Percentiles rank a stretch among this genome's conserved stretches.
Evolutionary conservation across 306 rosid species (phyloP).

Genomic region (Urtica urens): DNA sequence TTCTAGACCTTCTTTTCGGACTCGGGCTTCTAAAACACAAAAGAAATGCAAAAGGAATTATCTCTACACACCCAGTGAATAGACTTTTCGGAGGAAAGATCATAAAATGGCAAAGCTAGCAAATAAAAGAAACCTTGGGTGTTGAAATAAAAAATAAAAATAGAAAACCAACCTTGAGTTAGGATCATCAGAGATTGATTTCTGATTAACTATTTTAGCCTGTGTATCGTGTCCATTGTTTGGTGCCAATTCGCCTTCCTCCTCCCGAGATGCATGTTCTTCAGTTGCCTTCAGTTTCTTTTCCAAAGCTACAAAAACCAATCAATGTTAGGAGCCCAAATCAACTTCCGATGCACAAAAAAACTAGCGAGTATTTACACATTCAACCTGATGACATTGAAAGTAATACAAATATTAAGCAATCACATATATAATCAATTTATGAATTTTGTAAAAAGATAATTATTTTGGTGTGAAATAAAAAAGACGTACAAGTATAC

Average conservation of each 20-base stretch:
- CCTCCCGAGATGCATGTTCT: constrained; percentile 51
- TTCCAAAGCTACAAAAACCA: constrained; percentile 32
- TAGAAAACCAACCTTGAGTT: too few relatives aligned
- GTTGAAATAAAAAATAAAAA: too few relatives aligned
- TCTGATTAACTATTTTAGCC: constrained; percentile 34
- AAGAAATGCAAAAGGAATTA: constrained; percentile 12
- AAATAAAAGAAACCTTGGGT: constrained; percentile 47
- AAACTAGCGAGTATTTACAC: too few relatives aligned
- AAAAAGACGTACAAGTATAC: constrained; percentile 30
- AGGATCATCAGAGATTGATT: constrained; percentile 42
- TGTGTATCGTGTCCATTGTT: constrained; percentile 47
- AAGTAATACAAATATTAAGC: too few relatives aligned
- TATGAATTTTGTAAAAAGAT: too few relatives aligned
- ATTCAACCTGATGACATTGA: too few relatives aligned
- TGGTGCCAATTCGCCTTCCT: constrained; percentile 79
- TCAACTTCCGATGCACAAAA: too few relatives aligned
- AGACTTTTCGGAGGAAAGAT: not conserved
- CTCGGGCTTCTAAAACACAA: constrained; percentile 43
- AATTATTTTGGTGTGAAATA: too few relatives aligned
- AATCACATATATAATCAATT: too few relatives aligned
- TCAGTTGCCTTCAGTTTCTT: constrained; percentile 29
- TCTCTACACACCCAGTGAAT: constrained; percentile 13
- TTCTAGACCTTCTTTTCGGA: constrained; percentile 25
- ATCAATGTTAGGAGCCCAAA: not conserved
- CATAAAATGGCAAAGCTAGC: constrained; percentile 6